Base-by-base conservation (phyloP, 1,284 basidiomycete genomes). In the Mycena citricolor region DNA sequence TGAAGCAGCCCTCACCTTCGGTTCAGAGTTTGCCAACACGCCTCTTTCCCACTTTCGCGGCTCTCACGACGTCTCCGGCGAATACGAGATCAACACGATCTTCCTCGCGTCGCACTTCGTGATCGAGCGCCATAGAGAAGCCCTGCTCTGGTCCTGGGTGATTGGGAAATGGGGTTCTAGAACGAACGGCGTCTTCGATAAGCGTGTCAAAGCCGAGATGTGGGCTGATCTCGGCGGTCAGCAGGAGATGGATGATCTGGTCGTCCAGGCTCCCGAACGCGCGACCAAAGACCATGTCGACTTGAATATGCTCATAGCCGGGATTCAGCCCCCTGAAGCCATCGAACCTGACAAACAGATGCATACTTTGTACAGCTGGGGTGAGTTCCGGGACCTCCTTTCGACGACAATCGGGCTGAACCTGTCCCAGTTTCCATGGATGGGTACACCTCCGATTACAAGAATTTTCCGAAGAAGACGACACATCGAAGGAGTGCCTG, bases 41-140 rank as follows among this genome's bases (percentile, higher is more conserved):
- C 43, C 34, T 55, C 34, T 48, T 21, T 51, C 49, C 55, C 32
- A 58, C 55, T 37, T 62, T 60, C 40, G 67, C 63, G 55, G 56
- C 59, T 25, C 65, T 61, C 54, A 61, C 60, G 44, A 52, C 19
- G 39, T 31, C 25, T 12, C 31, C 19, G 35, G 21, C 17, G 52
- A 54, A 26, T 44, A 39, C 20, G 54, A 52, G 36, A 37, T 55
- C 24, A 54, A 54, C 29, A 54, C 52, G 16, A 37, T 66, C 37
- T 69, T 67, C 57, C 41, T 61, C 16, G 56, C 61, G 35, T 57
- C 61, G 21, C 67, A 69, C 54, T 68, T 61, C 35, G 46, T 65
- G 23, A 61, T 70, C 30, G 68, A 71, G 55, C 59, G 69, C n/a
- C 62, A 64, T 39, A 58, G 69, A 8, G 70, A 73, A 54, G 65